Base-by-base conservation (phyloP, 2,329 filamentous ascomycete genomes). In the Capronia coronata region DNA sequence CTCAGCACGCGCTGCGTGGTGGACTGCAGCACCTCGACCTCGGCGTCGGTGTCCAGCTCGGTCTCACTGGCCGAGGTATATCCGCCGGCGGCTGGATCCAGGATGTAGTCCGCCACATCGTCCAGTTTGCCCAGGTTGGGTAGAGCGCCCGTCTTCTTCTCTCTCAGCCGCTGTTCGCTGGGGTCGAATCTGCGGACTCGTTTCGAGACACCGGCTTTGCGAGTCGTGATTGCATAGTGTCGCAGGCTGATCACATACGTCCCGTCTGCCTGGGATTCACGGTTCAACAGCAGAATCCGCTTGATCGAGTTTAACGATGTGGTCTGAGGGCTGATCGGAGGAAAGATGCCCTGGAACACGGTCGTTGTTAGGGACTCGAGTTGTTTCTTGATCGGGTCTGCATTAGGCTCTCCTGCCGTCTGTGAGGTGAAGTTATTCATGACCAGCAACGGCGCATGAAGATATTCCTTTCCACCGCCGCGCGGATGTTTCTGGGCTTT, bases 381-480 rank as follows among this genome's bases (percentile, higher is more conserved):
- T 61, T 96, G 90, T 65, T 88, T 94, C 3, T 91, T 89, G n/a
- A 94, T 83, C 54, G 84, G 81, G 18, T 81, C 78, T 49, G 82
- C 78, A 52, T 72, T 66, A 48, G 70, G 65, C 18, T 80, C 79
- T 49, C 82, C 78, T 52, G 71, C 65, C 48, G 70, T 65, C 22
- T 84, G 77, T 2, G 82, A 84, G 32, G 80, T 79, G 68, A 98
- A 95, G 68, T 95, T 96, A 72, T 98, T 98, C 93, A 98, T 97
- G 59, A 98, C 93, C 38, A 98, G 78, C 70, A 97, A 71, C 55
- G 93, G 93, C 5, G 93, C 83, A 37, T 83, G 88, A 49, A 86
- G 75, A 62, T 87, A 94, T 66, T 95, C 88, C 65, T 91, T 91
- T 56, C 86, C 87, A 41, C 84, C 84, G 41, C 83, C 85, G 64